Evolutionary conservation across 805 yeast species (phyloP), one percentile per base, ranked within the genome.

Genomic region (Allodekkera sacchari): DNA sequence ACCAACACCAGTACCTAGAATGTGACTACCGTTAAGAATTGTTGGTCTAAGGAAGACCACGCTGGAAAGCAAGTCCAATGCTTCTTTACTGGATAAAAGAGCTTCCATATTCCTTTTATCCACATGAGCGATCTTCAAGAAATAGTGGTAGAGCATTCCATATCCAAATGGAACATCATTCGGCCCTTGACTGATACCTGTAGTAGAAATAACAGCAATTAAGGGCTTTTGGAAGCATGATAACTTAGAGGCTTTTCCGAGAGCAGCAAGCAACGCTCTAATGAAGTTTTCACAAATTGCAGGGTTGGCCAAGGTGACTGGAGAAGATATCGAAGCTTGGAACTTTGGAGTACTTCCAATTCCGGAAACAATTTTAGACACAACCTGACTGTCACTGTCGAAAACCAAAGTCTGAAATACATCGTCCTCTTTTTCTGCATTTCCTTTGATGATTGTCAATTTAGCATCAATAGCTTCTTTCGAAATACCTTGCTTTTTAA

Each of bases 111-210:
- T 13, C 11, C n/a, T 19, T 12, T 28, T 28, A 14, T 28, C 31
- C 6, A 7, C 18, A 20, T 28, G 31, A 14, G 31, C 22, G n/a
- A 17, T 7, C n/a, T 28, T 19, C 8, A 28, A 18, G 9, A 20
- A 12, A 13, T 20, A 20, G 11, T 20, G 11, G 31, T 28, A 28
- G 12, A 28, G 25, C 9, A 19, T n/a, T 14, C 16, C 11, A 13
- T 20, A 28, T 7, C 31, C 31, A 14, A 28, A 28, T 7, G 31
- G 31, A 19, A 28, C 25, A 28, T 28, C 31, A 10, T 28, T 18
- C 5, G 31, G 31, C 6, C 31, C 31, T 6, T 13, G n/a, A 14
- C 18, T 20, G 8, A 28, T 28, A 7, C 31, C 31, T 7, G 31
- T 28, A 13, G 18, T 28, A 6, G 31, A 28, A 13, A 28, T 18